A percentile compares a stretch with the other conserved stretches of the same genome.
phyloP scores from a whole-genome alignment of 768 basidiomycete genomes.

The Terana coerulea region DNA sequence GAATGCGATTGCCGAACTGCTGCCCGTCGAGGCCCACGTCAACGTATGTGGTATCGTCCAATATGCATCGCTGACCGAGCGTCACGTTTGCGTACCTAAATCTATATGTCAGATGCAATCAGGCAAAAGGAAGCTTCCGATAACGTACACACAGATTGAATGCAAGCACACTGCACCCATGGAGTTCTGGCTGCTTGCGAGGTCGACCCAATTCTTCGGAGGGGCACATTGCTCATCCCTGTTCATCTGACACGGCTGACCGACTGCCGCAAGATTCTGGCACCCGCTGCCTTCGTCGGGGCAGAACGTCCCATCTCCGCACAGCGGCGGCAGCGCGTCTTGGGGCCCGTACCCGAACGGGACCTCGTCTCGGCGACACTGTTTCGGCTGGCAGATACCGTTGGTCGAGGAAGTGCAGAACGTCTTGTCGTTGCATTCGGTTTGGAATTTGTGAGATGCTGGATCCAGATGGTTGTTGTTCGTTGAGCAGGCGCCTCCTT shows the following conservation, averaged over 20 bases:
- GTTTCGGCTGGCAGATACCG: conserved; percentile 43
- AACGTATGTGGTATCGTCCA: conserved; percentile 50
- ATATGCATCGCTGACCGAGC: conserved; percentile 46
- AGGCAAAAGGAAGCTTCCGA: neutral
- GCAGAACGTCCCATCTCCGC: conserved; percentile 52
- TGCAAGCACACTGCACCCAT: conserved; percentile 60
- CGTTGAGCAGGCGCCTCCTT: conserved; percentile 32
- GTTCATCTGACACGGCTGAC: conserved; percentile 53
- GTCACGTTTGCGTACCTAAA: conserved; percentile 56
- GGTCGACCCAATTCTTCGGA: conserved; percentile 36
- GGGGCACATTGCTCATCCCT: conserved; percentile 55
- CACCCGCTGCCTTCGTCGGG: conserved; percentile 67
- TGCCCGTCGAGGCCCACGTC: conserved; percentile 37
- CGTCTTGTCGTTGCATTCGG: conserved; percentile 55
- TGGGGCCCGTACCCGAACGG: conserved; percentile 44
- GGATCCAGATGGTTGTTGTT: conserved; percentile 50
- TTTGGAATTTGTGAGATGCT: conserved; percentile 51
- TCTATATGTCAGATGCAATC: neutral
- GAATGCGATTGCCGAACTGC: conserved; percentile 46
- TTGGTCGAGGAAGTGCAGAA: conserved; percentile 44
- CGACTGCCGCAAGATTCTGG: conserved; percentile 35
- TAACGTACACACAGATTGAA: conserved; percentile 51
- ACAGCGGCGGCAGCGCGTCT: conserved; percentile 48
- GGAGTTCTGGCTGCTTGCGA: conserved; percentile 38
- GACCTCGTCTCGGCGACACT: conserved; percentile 59